phyloP scores from a whole-genome alignment of 1,139 yeast genomes.

The Blastobotrys illinoisensis region DNA sequence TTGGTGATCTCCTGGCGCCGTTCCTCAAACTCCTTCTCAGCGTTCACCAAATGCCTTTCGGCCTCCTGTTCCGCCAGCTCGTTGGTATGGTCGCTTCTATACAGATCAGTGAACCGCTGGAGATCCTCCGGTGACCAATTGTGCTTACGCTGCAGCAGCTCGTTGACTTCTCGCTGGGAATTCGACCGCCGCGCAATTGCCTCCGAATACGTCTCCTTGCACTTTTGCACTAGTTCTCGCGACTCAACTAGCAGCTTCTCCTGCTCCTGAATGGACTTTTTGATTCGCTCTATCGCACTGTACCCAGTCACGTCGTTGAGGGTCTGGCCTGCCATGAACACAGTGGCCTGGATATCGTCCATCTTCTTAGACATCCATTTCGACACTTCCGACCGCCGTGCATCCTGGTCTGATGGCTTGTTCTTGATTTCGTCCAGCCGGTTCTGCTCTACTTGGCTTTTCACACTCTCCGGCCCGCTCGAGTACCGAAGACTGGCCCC shows the following conservation, averaged over 20 bases:
- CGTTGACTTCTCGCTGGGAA: constrained; percentile 85
- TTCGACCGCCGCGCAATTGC: constrained; percentile 63
- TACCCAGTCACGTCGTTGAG: constrained; percentile 93
- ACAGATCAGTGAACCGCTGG: constrained; percentile 76
- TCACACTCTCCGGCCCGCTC: not conserved
- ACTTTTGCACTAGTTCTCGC: constrained; percentile 44
- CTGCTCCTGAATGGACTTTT: constrained; percentile 49
- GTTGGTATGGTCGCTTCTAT: constrained; percentile 73
- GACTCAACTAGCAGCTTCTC: constrained; percentile 45
- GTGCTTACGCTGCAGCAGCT: constrained; percentile 76
- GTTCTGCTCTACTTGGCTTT: not conserved
- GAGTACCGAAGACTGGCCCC: no score
- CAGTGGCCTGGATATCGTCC: constrained; percentile 59
- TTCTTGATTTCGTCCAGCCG: not conserved
- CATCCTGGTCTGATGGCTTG: constrained; percentile 40
- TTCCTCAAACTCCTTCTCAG: constrained; percentile 65
- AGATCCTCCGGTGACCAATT: constrained; percentile 74
- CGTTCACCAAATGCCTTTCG: constrained; percentile 44
- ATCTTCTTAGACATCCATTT: constrained; percentile 50
- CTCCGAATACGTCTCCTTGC: constrained; percentile 51
- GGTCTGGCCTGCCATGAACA: constrained; percentile 65
- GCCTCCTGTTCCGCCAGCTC: constrained; percentile 56
- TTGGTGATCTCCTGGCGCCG: constrained; percentile 64
- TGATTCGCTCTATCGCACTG: constrained; percentile 68
- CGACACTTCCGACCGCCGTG: constrained; percentile 45